Evolutionary conservation across 257 asterid genomes (phyloP).

Genomic region (Solanum pennellii): DNA sequence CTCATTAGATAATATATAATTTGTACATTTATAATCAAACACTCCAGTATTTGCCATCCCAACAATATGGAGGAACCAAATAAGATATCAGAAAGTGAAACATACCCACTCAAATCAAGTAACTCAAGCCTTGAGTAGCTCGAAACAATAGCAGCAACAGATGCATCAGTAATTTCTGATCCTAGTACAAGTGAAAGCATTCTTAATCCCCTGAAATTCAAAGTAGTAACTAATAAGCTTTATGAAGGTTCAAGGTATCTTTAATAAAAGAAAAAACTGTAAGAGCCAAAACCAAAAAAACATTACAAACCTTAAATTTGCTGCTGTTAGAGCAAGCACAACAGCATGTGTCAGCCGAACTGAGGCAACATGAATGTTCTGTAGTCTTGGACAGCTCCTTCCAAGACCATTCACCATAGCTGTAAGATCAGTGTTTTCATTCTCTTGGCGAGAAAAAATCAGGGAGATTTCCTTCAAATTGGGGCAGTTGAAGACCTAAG

Average conservation of each 20-base stretch:
- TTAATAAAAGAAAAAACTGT: not conserved
- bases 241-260: not conserved
- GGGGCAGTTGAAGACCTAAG: slow-evolving; percentile 77
- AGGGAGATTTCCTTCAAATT: slow-evolving; percentile 73
- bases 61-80: not conserved
- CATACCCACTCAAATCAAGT: slow-evolving; percentile 98
- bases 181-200: slow-evolving; percentile 97
- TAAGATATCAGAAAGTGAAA: not conserved
- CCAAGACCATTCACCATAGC: slow-evolving; percentile 59
- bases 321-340: slow-evolving; percentile 76
- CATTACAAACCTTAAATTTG: slow-evolving; percentile 55
- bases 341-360: slow-evolving; percentile 61
- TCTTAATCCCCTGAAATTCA: slow-evolving; percentile 56
- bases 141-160: slow-evolving; percentile 88
- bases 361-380: slow-evolving; percentile 80
- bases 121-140: slow-evolving; percentile 69
- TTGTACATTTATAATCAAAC: not conserved
- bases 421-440: slow-evolving; percentile 62
- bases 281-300: not conserved
- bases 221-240: not conserved
- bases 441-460: slow-evolving; percentile 73
- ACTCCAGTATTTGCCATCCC: not conserved
- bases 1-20: not conserved
- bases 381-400: slow-evolving; percentile 79
- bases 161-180: slow-evolving; percentile 88